A percentile compares a stretch with the other conserved stretches of the same genome.
Conservation (phyloP, 768 basidiomycete species). For the Thelephora ganbajun region DNA sequence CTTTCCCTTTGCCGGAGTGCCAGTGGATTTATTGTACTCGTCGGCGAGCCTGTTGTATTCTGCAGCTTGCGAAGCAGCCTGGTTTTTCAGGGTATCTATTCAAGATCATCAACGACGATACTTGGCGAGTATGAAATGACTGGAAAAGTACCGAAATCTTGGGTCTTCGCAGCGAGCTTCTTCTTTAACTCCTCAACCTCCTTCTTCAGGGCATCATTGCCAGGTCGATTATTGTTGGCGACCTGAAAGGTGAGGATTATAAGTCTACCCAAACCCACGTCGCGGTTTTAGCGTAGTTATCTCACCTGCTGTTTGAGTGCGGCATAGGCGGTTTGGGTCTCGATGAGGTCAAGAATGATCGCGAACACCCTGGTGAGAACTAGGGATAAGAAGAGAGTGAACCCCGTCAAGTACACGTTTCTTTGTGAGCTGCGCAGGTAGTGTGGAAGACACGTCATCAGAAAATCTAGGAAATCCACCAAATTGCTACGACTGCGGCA, state of each 20-base stretch:
- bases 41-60: slow-evolving; percentile 79
- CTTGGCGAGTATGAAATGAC: neutral
- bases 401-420: slow-evolving; percentile 87
- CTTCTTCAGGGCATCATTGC: slow-evolving; percentile 28
- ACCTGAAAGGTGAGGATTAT: neutral
- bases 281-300: neutral
- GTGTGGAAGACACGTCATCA: neutral
- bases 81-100: slow-evolving; percentile 68
- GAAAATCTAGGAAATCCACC: neutral
- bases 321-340: slow-evolving; percentile 77
- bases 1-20: slow-evolving; percentile 47
- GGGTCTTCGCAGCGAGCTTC: slow-evolving; percentile 43
- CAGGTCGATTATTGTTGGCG: neutral
- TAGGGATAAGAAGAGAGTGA: slow-evolving; percentile 90
- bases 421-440: slow-evolving; percentile 56
- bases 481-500: slow-evolving; percentile 4
- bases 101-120: neutral
- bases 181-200: slow-evolving; percentile 58
- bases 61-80: slow-evolving; percentile 60
- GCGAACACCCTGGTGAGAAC: slow-evolving; percentile 88
- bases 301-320: slow-evolving; percentile 52
- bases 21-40: slow-evolving; percentile 60
- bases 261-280: neutral
- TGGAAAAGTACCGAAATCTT: slow-evolving; percentile 39
- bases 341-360: slow-evolving; percentile 83